A percentile compares a stretch with the other conserved stretches of the same genome.
Evolutionary conservation across 2,329 filamentous ascomycete species (phyloP).

Genomic region (Keithomyces neogunnii): DNA sequence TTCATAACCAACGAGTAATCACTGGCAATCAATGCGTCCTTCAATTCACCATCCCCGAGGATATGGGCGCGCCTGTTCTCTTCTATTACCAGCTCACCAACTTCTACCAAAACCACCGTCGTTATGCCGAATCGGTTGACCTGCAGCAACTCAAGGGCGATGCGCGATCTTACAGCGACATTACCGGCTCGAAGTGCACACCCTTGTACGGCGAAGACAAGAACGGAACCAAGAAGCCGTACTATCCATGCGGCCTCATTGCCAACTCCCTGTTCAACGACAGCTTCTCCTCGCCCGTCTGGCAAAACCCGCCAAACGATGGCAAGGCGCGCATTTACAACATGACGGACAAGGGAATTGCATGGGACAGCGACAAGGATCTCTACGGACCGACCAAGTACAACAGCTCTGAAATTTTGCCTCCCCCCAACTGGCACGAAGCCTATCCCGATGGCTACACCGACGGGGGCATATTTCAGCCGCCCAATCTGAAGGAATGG

Average conservation of each 20-base stretch:
- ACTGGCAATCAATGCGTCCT: slow-evolving; percentile 57
- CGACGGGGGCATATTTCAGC: slow-evolving; percentile 38
- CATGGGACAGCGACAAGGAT: slow-evolving; percentile 76
- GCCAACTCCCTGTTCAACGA: slow-evolving; percentile 98
- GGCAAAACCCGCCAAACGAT: slow-evolving; percentile 39
- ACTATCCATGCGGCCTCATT: slow-evolving; percentile 92
- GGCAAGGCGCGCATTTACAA: slow-evolving; percentile 45
- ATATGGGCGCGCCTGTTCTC: slow-evolving; percentile 72
- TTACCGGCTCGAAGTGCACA: slow-evolving; percentile 63
- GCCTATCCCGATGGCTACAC: slow-evolving; percentile 67
- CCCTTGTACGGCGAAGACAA: slow-evolving; percentile 51
- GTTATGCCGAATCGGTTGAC: slow-evolving; percentile 88
- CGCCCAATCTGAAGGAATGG: slow-evolving; percentile 65
- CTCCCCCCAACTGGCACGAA: slow-evolving; percentile 77
- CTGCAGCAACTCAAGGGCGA: slow-evolving; percentile 71
- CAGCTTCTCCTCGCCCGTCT: slow-evolving; percentile 60
- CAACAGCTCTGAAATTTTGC: slow-evolving; percentile 55
- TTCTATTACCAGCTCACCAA: slow-evolving; percentile 95
- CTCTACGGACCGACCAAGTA: slow-evolving; percentile 69
- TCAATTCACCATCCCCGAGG: slow-evolving; percentile 69
- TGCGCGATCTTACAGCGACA: slow-evolving; percentile 47
- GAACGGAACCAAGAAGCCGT: slow-evolving; percentile 51
- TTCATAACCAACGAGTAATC: slow-evolving; percentile 25
- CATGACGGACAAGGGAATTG: slow-evolving; percentile 75
- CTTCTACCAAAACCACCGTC: slow-evolving; percentile 97